These are phyloP conservation scores for Bipolaris cookei DNA, from an alignment of 2,329 filamentous ascomycete genomes.

Conservation along the genomic window DNA sequence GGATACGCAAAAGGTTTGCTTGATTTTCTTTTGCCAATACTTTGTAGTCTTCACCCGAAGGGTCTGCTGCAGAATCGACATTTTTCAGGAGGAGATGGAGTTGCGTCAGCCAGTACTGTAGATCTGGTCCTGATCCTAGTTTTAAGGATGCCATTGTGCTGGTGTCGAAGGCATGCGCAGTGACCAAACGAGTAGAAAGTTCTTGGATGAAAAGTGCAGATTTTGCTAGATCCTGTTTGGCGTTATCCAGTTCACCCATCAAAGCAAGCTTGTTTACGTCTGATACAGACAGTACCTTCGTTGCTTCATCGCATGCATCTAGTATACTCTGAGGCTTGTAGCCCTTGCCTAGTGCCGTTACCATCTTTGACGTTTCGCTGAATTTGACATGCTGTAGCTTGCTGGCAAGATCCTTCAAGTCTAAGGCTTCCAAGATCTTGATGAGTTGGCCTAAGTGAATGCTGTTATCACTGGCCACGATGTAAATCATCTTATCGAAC, in stretches of 20 bases:
- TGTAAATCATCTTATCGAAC: conserved; percentile 82
- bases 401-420: conserved; percentile 68
- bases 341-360: conserved; percentile 63
- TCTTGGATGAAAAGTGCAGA: conserved; percentile 40
- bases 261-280: conserved; percentile 28
- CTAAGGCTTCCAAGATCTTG: conserved; percentile 77
- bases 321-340: conserved; percentile 72
- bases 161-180: conserved; percentile 36
- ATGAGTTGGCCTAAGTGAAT: conserved; percentile 76
- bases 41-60: conserved; percentile 34
- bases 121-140: conserved; percentile 34
- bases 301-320: conserved; percentile 45
- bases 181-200: conserved; percentile 29
- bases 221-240: conserved; percentile 23
- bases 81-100: conserved; percentile 26
- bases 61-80: conserved; percentile 12
- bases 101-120: conserved; percentile 42
- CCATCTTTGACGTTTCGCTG: conserved; percentile 64
- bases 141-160: conserved; percentile 37
- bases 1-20: conserved; percentile 34
- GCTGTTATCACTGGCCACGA: conserved; percentile 74
- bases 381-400: conserved; percentile 79
- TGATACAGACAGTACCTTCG: conserved; percentile 20
- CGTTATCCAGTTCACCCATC: conserved; percentile 24
- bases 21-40: conserved; percentile 33